These are phyloP conservation scores for Tephrocybe sp. DNA, from an alignment of 768 basidiomycete species.

Conservation along the genomic window DNA sequence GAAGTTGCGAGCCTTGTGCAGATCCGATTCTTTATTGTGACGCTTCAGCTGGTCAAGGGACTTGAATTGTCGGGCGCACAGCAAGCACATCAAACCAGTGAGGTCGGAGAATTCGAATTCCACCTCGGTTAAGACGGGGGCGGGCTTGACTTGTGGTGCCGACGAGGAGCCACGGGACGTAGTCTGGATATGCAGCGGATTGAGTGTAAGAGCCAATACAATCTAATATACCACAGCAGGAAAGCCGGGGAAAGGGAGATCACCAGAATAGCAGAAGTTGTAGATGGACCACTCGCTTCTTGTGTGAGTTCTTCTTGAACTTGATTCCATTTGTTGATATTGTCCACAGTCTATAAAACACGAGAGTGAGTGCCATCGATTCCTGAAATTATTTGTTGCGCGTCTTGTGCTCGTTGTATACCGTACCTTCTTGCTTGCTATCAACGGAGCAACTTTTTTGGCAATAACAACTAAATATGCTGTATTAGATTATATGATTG, in stretches of 20 bases:
- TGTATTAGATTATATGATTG: not conserved
- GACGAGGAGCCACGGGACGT: constrained; percentile 18
- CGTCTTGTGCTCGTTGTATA: constrained; percentile 3
- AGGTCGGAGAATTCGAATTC: constrained; percentile 87
- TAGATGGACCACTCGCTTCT: constrained; percentile 26
- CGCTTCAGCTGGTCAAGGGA: constrained; percentile 77
- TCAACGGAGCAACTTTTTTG: constrained; percentile 78
- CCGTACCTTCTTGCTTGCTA: constrained; percentile 80
- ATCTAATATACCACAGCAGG: constrained; percentile 17
- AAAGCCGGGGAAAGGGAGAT: constrained; percentile 28
- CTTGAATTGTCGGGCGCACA: constrained; percentile 95
- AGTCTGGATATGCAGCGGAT: constrained; percentile 25
- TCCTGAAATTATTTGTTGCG: not conserved
- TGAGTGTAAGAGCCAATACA: constrained; percentile 26
- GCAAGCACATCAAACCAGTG: constrained; percentile 71
- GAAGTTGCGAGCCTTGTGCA: constrained; percentile 82
- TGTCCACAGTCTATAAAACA: constrained; percentile 66
- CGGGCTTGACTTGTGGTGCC: constrained; percentile 17
- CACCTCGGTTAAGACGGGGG: constrained; percentile 41
- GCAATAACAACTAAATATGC: constrained; percentile 33
- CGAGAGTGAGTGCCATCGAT: constrained; percentile 9
- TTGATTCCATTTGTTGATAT: constrained; percentile 97
- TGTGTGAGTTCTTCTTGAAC: constrained; percentile 84
- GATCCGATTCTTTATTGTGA: constrained; percentile 89
- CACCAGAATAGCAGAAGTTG: constrained; percentile 30